Evolutionary conservation across 495 filamentous ascomycete genomes (phyloP), one percentile per base, ranked within the genome.

Genomic region (Neurospora sp.): DNA sequence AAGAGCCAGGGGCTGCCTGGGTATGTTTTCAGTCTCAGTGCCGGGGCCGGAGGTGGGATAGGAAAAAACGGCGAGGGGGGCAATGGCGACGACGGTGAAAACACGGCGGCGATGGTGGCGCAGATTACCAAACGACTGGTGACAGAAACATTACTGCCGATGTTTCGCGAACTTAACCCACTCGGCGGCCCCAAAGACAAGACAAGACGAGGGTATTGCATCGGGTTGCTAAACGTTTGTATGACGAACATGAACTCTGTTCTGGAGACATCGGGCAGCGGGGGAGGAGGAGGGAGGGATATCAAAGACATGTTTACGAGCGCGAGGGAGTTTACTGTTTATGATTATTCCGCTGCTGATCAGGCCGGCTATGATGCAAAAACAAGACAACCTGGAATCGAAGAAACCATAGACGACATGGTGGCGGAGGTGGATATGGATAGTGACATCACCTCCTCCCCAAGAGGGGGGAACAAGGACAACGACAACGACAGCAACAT

Each of bases 161-260:
- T 96, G 79, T 96, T 97, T 76, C 87, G 88, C 14, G 89, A 87
- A 72, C 82, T 97, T 16, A 90, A 95, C 74, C 89, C 90, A 0
- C 87, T 86, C 9, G 27, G 10, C 4, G 35, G 35, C 35, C 9
- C 12, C 22, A 12, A 70, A 41, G 31, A 39, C 17, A 14, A 41
- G n/a, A 41, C 8, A 70, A 27, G 39, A 16, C 10, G 10, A 4
- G 90, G 88, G 7, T 96, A 92, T 91, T 91, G 93, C 76, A 81
- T 97, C 16, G 91, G 90, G 70, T 78, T 97, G 48, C 81, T 98
- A 69, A 98, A 98, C 76, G 81, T 98, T 16, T 94, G 92, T 27
- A 93, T 93, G 2, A 92, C 92, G 2, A 94, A 96, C 76, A 94
- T 98, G 89, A 85, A 87, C 2, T 87, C 90, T 72, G 86, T 84